These are phyloP conservation scores for Meripilus lineatus DNA, from an alignment of 1,284 basidiomycete species.

Conservation along the genomic window DNA sequence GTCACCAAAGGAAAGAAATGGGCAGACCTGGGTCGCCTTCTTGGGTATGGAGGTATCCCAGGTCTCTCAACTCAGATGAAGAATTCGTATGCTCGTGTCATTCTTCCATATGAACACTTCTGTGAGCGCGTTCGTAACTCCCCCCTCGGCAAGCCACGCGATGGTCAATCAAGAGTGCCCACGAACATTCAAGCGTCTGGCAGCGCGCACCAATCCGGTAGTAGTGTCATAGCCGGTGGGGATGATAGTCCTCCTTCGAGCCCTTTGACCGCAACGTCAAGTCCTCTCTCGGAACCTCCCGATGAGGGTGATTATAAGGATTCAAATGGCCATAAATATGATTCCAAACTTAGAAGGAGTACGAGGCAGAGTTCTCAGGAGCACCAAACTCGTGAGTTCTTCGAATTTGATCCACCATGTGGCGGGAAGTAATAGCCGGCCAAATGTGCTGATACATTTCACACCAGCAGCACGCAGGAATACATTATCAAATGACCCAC, in stretches of 20 bases:
- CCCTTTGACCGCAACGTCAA: slow-evolving; percentile 67
- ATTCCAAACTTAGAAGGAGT: slow-evolving; percentile 19
- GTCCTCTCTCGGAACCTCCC: slow-evolving; percentile 73
- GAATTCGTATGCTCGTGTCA: slow-evolving; percentile 85
- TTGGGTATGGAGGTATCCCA: slow-evolving; percentile 81
- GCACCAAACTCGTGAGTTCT: slow-evolving; percentile 17
- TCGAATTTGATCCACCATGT: background rate
- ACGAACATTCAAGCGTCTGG: slow-evolving; percentile 35
- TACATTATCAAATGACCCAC: background rate
- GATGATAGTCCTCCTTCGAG: slow-evolving; percentile 58
- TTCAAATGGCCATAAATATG: too few relatives aligned
- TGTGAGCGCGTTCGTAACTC: slow-evolving; percentile 71
- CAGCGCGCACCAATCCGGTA: slow-evolving; percentile 36
- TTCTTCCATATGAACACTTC: slow-evolving; percentile 93
- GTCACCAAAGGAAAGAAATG: slow-evolving; percentile 80
- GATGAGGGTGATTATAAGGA: slow-evolving; percentile 64
- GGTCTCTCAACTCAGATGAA: slow-evolving; percentile 86
- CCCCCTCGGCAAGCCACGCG: slow-evolving; percentile 32
- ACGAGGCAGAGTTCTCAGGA: slow-evolving; percentile 21
- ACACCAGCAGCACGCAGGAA: slow-evolving; percentile 3
- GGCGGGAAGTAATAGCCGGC: too few relatives aligned
- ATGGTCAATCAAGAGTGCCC: slow-evolving; percentile 38
- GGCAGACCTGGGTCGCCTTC: slow-evolving; percentile 75
- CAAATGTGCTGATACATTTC: too few relatives aligned
- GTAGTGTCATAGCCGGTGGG: slow-evolving; percentile 13